phyloP scores from a whole-genome alignment of 2,329 filamentous ascomycete species.

The Curvularia verruculosa region DNA sequence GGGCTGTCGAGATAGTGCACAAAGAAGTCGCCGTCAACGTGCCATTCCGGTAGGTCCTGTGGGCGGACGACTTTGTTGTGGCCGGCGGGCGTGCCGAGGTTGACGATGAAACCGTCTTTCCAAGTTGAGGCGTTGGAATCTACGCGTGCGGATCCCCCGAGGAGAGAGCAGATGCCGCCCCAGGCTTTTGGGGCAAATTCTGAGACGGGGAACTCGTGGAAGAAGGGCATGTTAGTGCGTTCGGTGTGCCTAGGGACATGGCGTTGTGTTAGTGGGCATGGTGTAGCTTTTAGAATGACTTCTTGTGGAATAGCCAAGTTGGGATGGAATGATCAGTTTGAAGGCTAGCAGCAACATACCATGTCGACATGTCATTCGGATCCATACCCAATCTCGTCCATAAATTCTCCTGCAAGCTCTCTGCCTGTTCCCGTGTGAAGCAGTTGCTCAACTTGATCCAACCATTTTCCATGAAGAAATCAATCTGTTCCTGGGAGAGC shows the following conservation, averaged over 20 bases:
- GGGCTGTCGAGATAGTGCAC: slow-evolving; percentile 73
- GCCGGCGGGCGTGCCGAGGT: slow-evolving; percentile 63
- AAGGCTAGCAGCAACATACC: slow-evolving; percentile 49
- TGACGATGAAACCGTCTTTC: slow-evolving; percentile 72
- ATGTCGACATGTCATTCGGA: slow-evolving; percentile 67
- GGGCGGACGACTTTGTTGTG: slow-evolving; percentile 60
- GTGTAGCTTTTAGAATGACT: background rate
- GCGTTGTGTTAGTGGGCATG: background rate
- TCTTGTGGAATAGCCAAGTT: too few species aligned
- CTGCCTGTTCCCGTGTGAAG: slow-evolving; percentile 57
- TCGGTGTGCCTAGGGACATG: slow-evolving; percentile 50
- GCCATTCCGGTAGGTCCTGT: slow-evolving; percentile 64
- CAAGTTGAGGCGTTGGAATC: slow-evolving; percentile 56
- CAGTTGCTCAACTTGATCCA: slow-evolving; percentile 61
- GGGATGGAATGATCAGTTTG: background rate
- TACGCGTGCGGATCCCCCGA: slow-evolving; percentile 61
- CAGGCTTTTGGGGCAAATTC: slow-evolving; percentile 69
- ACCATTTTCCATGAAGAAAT: slow-evolving; percentile 62
- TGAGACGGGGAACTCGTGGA: slow-evolving; percentile 60
- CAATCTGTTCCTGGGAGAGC: slow-evolving; percentile 56
- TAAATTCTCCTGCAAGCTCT: slow-evolving; percentile 56
- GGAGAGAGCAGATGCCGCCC: slow-evolving; percentile 69
- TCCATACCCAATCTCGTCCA: slow-evolving; percentile 72
- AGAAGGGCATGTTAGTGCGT: slow-evolving; percentile 68
- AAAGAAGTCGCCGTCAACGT: slow-evolving; percentile 76